phyloP scores from a whole-genome alignment of 179 eudicot species.

The Spinacia oleracea region DNA sequence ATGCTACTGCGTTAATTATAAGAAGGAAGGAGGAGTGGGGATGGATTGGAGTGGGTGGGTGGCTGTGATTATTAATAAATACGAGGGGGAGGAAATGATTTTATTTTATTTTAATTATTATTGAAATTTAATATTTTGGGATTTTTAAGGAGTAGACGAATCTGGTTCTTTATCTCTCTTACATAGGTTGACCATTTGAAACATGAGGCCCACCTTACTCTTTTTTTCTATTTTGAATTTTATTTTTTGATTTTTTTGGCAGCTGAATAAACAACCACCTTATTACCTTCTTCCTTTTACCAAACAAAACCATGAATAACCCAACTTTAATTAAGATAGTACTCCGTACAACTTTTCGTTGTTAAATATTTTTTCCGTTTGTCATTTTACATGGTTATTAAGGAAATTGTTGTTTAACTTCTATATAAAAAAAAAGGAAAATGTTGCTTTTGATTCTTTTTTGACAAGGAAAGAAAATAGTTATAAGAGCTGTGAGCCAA shows the following conservation, averaged over 20 bases:
- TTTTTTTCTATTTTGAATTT: too few species aligned
- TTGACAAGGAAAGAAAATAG: too few species aligned
- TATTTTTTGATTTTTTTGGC: too few species aligned
- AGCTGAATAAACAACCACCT: too few species aligned
- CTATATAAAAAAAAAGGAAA: too few species aligned
- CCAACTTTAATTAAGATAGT: not conserved
- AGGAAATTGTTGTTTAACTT: too few species aligned
- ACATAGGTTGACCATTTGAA: conserved; percentile 37
- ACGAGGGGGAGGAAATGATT: not conserved
- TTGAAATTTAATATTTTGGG: not conserved
- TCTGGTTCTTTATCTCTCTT: conserved; percentile 26
- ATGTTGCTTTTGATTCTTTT: too few species aligned
- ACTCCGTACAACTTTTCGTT: too few species aligned
- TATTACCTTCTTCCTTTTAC: too few species aligned
- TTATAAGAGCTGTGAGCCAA: too few species aligned
- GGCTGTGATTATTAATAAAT: conserved; percentile 27
- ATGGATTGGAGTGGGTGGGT: conserved; percentile 34
- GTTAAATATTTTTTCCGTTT: too few species aligned
- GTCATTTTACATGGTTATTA: too few species aligned
- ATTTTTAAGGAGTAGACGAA: conserved; percentile 27
- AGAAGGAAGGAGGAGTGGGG: conserved; percentile 19
- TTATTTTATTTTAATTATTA: not conserved
- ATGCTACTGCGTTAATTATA: conserved; percentile 24
- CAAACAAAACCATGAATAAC: conserved; percentile 11
- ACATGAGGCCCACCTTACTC: conserved; percentile 29